Conservation (phyloP, 495 filamentous ascomycete genomes). For the Aspergillus indologenus region DNA sequence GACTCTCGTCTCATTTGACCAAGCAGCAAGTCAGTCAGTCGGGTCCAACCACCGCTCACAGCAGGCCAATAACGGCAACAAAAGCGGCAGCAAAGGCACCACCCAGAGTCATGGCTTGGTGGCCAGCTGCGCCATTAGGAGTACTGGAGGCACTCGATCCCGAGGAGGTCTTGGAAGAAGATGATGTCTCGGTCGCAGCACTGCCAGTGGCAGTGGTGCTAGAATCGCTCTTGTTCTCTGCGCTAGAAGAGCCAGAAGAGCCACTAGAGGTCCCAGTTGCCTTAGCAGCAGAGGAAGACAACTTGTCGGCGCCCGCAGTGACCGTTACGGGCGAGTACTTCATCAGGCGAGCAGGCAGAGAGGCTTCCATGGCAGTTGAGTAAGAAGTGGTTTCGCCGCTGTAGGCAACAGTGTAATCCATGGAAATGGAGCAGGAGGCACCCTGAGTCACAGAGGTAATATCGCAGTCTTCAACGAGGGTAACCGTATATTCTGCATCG, state of each 20-base stretch:
- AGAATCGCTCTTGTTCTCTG: too few species aligned
- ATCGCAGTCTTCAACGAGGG: conserved; percentile 15
- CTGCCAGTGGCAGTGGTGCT: neutral
- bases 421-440: conserved; percentile 15
- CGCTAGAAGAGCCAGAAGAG: too few species aligned
- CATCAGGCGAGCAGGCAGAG: conserved; percentile 5
- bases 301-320: conserved; percentile 31
- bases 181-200: neutral
- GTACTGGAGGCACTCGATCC: neutral
- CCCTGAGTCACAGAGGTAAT: conserved; percentile 15
- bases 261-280: neutral
- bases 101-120: neutral
- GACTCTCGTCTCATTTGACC: neutral
- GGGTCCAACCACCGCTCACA: neutral
- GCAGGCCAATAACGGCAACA: neutral
- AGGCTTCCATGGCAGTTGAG: conserved; percentile 3
- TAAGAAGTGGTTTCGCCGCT: conserved; percentile 1
- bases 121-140: neutral
- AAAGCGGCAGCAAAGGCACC: neutral
- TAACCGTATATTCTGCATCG: conserved; percentile 5
- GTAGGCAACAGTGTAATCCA: neutral
- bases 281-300: conserved; percentile 11
- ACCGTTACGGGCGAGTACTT: conserved; percentile 24
- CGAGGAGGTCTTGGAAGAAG: neutral
- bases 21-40: neutral